Conservation (phyloP, 768 basidiomycete species). For the Trametes gibbosa region DNA sequence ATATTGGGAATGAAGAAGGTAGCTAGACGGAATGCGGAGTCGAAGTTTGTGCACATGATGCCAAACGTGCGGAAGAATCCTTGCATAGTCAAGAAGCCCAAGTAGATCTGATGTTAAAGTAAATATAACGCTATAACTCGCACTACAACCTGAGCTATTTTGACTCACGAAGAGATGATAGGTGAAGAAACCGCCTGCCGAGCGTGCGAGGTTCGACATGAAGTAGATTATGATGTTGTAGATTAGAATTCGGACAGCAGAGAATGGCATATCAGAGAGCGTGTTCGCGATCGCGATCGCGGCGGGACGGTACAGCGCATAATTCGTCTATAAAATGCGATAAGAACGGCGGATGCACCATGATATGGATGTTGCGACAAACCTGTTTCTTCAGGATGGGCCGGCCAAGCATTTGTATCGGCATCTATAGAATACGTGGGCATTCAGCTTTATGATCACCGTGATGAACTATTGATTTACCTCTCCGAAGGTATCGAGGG, state of each 20-base stretch:
- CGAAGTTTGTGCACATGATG: conserved; percentile 51
- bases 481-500: conserved; percentile 73
- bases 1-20: conserved; percentile 77
- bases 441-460: neutral
- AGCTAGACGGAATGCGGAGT: conserved; percentile 51
- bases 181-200: conserved; percentile 46
- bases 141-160: no score
- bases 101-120: conserved; percentile 43
- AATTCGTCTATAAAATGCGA: conserved; percentile 40
- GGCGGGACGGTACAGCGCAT: conserved; percentile 65
- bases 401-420: conserved; percentile 75
- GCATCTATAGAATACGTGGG: conserved; percentile 44
- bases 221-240: conserved; percentile 71
- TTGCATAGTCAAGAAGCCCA: conserved; percentile 71
- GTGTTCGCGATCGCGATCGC: conserved; percentile 66
- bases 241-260: conserved; percentile 52
- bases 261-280: conserved; percentile 68
- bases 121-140: neutral
- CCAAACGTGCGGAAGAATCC: conserved; percentile 82
- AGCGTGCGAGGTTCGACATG: conserved; percentile 49
- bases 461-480: conserved; percentile 36
- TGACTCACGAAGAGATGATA: conserved; percentile 54
- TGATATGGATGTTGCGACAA: conserved; percentile 11
- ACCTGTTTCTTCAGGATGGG: conserved; percentile 71
- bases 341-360: neutral